Percentiles rank a stretch among this genome's conserved stretches.
Evolutionary conservation across 495 filamentous ascomycete genomes (phyloP).

Genomic region (Glarea lozoyensis): DNA sequence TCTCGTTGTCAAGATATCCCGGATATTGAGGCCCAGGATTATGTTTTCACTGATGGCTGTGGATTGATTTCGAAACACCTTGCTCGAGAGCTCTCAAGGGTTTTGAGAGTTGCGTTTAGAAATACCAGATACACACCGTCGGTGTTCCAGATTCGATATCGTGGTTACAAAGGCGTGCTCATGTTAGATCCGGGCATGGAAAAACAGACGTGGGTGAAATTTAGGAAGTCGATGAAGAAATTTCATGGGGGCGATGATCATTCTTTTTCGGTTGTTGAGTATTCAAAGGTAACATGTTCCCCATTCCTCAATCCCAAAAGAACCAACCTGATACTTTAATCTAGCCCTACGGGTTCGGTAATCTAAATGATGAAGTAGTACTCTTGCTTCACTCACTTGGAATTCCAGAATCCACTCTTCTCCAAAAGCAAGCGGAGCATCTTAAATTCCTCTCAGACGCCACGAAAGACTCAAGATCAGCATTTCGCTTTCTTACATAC

Average conservation of each 20-base stretch:
- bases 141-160: conserved; percentile 41
- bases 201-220: conserved; percentile 26
- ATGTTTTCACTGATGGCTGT: conserved; percentile 43
- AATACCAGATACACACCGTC: conserved; percentile 36
- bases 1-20: conserved; percentile 36
- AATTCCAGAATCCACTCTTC: conserved; percentile 25
- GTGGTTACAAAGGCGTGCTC: conserved; percentile 43
- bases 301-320: not conserved
- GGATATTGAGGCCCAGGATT: conserved; percentile 33
- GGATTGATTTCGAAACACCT: conserved; percentile 33
- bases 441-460: conserved; percentile 31
- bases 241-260: conserved; percentile 33
- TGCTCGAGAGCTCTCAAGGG: conserved; percentile 28
- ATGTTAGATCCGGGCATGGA: conserved; percentile 33
- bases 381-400: conserved; percentile 36
- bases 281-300: conserved; percentile 31
- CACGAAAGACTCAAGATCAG: conserved; percentile 21
- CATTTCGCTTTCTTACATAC: conserved; percentile 36
- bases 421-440: conserved; percentile 36
- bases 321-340: not conserved
- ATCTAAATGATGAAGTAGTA: conserved; percentile 42
- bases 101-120: conserved; percentile 29
- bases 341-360: conserved; percentile 38
- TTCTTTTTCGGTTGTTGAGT: conserved; percentile 37
- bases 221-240: conserved; percentile 46